A percentile compares a stretch with the other conserved stretches of the same genome.
phyloP scores from a whole-genome alignment of 2,329 filamentous ascomycete genomes.

The Penicillium brasilianum region DNA sequence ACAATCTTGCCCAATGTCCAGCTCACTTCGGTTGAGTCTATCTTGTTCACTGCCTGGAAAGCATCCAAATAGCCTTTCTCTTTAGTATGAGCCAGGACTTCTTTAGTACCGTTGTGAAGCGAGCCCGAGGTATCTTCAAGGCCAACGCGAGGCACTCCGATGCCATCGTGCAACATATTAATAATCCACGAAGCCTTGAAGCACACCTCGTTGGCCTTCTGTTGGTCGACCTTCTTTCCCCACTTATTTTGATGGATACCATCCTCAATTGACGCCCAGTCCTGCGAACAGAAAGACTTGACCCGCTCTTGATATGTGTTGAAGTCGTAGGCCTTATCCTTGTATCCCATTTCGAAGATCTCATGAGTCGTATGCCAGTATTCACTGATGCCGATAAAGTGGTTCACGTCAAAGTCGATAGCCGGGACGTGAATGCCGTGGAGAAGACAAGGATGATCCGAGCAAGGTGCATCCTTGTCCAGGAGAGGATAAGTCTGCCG shows the following conservation, averaged over 20 bases:
- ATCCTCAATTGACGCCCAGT: constrained; percentile 77
- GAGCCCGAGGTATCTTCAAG: constrained; percentile 66
- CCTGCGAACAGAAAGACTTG: constrained; percentile 78
- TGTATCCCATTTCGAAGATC: constrained; percentile 78
- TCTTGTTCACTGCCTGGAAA: constrained; percentile 92
- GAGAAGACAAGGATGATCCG: constrained; percentile 82
- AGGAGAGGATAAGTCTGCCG: constrained; percentile 81
- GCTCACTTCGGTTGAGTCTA: constrained; percentile 88
- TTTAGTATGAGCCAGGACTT: constrained; percentile 69
- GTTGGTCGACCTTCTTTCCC: constrained; percentile 73
- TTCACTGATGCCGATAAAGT: constrained; percentile 96
- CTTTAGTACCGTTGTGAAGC: constrained; percentile 73
- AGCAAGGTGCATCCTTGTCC: constrained; percentile 84
- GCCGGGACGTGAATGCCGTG: constrained; percentile 91
- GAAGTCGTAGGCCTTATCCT: constrained; percentile 84
- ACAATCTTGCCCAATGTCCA: constrained; percentile 98
- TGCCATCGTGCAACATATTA: constrained; percentile 93
- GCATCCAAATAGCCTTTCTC: constrained; percentile 78
- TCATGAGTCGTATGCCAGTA: constrained; percentile 99
- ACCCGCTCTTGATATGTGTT: constrained; percentile 86
- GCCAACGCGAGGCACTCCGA: constrained; percentile 85
- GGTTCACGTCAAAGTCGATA: constrained; percentile 96
- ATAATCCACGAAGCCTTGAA: constrained; percentile 99
- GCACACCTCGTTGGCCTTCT: constrained; percentile 83
- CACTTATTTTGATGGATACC: constrained; percentile 70